Evolutionary conservation across 2,329 filamentous ascomycete genomes (phyloP).

Genomic region (Cyphellophora attinorum): DNA sequence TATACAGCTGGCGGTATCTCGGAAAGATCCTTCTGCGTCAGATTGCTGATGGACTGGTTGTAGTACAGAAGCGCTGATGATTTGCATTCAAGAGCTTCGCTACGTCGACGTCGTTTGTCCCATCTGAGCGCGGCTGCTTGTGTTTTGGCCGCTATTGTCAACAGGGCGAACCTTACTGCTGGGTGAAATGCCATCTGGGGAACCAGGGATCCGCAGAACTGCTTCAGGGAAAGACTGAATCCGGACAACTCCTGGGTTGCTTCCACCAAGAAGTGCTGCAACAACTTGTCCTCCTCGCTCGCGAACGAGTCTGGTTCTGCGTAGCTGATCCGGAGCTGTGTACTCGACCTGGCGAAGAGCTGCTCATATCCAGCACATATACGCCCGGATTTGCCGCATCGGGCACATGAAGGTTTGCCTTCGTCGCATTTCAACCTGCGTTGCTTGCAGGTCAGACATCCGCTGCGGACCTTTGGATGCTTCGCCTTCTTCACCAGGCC

Average conservation of each 20-base stretch:
- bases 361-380: not conserved
- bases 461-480: constrained; percentile 6
- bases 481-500: not conserved
- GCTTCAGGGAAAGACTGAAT: not conserved
- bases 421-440: constrained; percentile 21
- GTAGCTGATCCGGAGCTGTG: not conserved
- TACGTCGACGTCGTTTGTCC: not conserved
- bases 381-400: constrained; percentile 18
- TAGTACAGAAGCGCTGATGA: not conserved
- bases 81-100: not conserved
- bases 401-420: constrained; percentile 16
- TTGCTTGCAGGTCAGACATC: constrained; percentile 11
- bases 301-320: not conserved
- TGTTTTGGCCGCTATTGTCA: not conserved
- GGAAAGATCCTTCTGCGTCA: not conserved
- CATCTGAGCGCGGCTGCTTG: not conserved
- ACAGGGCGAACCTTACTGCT: not conserved
- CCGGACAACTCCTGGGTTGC: not conserved
- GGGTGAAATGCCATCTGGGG: not conserved
- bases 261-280: not conserved
- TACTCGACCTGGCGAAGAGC: not conserved
- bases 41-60: not conserved
- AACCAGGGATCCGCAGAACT: not conserved
- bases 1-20: not conserved
- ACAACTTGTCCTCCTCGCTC: not conserved